A percentile compares a stretch with the other conserved stretches of the same genome.
These are phyloP conservation scores for Cyberlindnera suaveolens DNA, from an alignment of 805 yeast genomes.

Conservation along the genomic window DNA sequence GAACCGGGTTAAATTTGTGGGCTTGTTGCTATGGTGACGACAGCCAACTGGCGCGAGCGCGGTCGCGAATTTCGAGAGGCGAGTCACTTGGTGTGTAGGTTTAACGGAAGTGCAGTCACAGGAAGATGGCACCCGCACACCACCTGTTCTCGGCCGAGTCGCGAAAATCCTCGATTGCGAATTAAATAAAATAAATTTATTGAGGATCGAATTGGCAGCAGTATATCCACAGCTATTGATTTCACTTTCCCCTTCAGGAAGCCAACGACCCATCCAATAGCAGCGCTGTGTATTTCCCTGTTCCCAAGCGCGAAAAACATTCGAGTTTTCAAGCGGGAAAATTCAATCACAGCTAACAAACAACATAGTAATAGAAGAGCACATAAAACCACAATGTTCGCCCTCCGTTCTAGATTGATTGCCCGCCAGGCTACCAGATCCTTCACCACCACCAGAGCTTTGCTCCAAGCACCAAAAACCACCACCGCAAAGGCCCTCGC, in stretches of 20 bases:
- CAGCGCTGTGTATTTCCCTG: constrained; percentile 8
- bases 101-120: no score
- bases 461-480: constrained; percentile 20
- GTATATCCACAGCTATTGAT: no score
- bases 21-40: no score
- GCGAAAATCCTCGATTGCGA: no score
- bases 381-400: constrained; percentile 23
- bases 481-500: constrained; percentile 48
- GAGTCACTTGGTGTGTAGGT: no score
- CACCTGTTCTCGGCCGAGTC: no score
- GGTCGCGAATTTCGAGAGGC: no score
- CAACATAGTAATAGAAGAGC: not conserved
- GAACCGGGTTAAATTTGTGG: no score
- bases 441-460: constrained; percentile 26
- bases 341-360: not conserved
- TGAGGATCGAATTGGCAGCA: no score
- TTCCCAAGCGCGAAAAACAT: constrained; percentile 8
- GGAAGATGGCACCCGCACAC: no score
- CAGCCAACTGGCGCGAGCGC: no score
- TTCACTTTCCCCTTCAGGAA: constrained; percentile 11
- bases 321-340: constrained; percentile 14
- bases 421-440: constrained; percentile 27
- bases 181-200: no score
- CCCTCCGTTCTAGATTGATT: constrained; percentile 30
- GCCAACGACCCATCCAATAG: constrained; percentile 17